Evolutionary conservation across 768 basidiomycete genomes (phyloP).

Genomic region (Boletus sensibilis): DNA sequence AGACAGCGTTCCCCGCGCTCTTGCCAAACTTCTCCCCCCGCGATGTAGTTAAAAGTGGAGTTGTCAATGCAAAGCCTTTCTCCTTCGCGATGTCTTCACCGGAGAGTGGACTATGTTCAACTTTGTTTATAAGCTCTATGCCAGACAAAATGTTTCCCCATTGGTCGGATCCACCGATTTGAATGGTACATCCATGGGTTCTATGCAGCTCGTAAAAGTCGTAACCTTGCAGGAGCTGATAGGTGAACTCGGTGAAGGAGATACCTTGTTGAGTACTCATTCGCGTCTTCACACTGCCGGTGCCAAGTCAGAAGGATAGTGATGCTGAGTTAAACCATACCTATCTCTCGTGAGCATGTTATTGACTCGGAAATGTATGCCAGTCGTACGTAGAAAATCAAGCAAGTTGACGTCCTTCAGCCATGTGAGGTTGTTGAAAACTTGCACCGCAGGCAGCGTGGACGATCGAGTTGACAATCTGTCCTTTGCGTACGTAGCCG

Average conservation of each 20-base stretch:
- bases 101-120: slow-evolving; percentile 11
- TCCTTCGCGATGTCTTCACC: slow-evolving; percentile 14
- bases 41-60: slow-evolving; percentile 88
- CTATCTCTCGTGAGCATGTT: slow-evolving; percentile 91
- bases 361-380: slow-evolving; percentile 78
- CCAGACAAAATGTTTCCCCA: slow-evolving; percentile 98
- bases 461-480: slow-evolving; percentile 17
- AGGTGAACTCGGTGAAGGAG: slow-evolving; percentile 98
- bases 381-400: slow-evolving; percentile 81
- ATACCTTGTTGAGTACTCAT: slow-evolving; percentile 80
- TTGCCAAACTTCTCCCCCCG: slow-evolving; percentile 97
- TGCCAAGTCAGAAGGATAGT: slow-evolving; percentile 7
- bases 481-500: slow-evolving; percentile 56
- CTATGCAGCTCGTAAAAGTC: slow-evolving; percentile 83
- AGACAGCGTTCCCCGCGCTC: slow-evolving; percentile 93
- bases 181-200: slow-evolving; percentile 69
- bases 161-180: slow-evolving; percentile 96
- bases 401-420: slow-evolving; percentile 68
- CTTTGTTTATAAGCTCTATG: slow-evolving; percentile 79
- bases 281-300: slow-evolving; percentile 73
- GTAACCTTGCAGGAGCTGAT: slow-evolving; percentile 95
- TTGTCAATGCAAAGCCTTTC: slow-evolving; percentile 80
- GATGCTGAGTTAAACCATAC: slow-evolving; percentile 39
- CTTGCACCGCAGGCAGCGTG: slow-evolving; percentile 31
- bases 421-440: slow-evolving; percentile 79